phyloP scores from a whole-genome alignment of 805 yeast genomes.

The Yarrowia divulgata region DNA sequence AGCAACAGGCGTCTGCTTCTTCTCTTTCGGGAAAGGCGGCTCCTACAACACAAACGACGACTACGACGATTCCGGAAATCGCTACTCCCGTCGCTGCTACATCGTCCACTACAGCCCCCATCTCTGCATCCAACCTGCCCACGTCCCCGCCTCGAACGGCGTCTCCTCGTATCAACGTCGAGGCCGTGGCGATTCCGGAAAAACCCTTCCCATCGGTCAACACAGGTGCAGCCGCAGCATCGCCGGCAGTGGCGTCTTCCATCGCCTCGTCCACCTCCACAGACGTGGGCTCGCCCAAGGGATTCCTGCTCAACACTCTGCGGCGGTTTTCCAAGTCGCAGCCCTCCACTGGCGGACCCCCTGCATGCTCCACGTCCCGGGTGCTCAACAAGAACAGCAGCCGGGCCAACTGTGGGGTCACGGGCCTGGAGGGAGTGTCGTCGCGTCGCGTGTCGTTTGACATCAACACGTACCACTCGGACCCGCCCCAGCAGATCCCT shows the following conservation, averaged over 20 bases:
- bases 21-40: background rate
- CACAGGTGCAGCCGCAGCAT: background rate
- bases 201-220: background rate
- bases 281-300: constrained; percentile 17
- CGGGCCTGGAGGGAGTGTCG: constrained; percentile 43
- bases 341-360: background rate
- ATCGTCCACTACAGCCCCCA: background rate
- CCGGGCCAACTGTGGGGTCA: background rate
- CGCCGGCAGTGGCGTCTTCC: constrained; percentile 6
- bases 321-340: constrained; percentile 31
- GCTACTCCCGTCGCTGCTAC: background rate
- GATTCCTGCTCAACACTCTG: constrained; percentile 25
- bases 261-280: constrained; percentile 22
- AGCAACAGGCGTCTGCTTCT: background rate
- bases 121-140: background rate
- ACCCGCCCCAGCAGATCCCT: constrained; percentile 96
- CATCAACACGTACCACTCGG: constrained; percentile 70
- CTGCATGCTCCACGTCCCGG: background rate
- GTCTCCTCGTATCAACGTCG: constrained; percentile 20
- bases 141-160: constrained; percentile 10
- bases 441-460: constrained; percentile 79
- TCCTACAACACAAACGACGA: constrained; percentile 10
- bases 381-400: constrained; percentile 27
- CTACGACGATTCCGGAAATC: constrained; percentile 1
- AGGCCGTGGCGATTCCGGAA: constrained; percentile 14